Evolutionary conservation across 352 stramenopile genomes (phyloP).

Genomic region (Blastocystis sp.): DNA sequence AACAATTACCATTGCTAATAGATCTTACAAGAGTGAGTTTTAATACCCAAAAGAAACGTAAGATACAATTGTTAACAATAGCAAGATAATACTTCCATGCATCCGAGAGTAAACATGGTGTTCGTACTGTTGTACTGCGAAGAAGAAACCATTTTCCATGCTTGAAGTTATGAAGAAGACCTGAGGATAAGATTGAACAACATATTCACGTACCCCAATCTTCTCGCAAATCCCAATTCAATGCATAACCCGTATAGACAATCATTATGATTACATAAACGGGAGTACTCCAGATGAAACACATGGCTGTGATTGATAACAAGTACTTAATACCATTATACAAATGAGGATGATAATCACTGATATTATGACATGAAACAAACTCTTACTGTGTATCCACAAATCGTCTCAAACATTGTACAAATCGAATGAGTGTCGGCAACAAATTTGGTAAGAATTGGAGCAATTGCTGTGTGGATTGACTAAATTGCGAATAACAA

Average conservation of each 20-base stretch:
- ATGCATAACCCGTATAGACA: conserved; percentile 46
- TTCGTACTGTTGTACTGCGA: neutral
- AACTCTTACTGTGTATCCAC: neutral
- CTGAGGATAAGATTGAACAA: neutral
- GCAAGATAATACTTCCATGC: conserved; percentile 16
- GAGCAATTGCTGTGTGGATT: neutral
- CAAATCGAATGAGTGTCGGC: conserved; percentile 29
- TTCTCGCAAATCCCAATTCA: conserved; percentile 56
- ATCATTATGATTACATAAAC: neutral
- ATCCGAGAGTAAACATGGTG: conserved; percentile 3
- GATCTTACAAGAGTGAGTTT: neutral
- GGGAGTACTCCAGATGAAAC: conserved; percentile 17
- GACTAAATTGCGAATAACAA: neutral
- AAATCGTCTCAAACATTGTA: conserved; percentile 45
- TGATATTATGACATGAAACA: neutral
- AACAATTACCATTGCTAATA: neutral
- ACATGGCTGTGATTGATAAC: conserved; percentile 19
- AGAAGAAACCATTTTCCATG: conserved; percentile 19
- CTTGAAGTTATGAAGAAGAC: conserved; percentile 16
- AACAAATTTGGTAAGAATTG: conserved; percentile 15
- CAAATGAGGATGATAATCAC: conserved; percentile 35
- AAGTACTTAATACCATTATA: conserved; percentile 51
- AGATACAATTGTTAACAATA: conserved; percentile 24
- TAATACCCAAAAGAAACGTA: conserved; percentile 34
- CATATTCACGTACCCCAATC: conserved; percentile 27